A percentile compares a stretch with the other conserved stretches of the same genome.
Conservation (phyloP, 352 stramenopile species). For the Hyaloperonospora brassicae region DNA sequence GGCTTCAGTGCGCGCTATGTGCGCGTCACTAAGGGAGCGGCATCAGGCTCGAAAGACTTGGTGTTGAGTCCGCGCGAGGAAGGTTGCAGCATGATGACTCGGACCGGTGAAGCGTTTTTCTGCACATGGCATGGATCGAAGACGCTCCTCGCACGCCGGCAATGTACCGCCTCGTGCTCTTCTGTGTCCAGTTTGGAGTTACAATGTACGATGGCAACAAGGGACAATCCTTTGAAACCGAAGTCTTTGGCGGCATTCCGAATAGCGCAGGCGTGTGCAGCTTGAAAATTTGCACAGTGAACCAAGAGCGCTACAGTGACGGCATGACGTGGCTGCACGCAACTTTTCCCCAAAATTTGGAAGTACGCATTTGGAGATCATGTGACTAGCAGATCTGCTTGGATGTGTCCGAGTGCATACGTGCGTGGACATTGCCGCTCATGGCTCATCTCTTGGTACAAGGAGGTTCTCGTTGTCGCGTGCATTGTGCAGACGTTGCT, state of each 20-base stretch:
- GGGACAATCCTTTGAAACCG: conserved; percentile 53
- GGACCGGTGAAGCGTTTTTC: conserved; percentile 32
- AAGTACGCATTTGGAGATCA: no score
- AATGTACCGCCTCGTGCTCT: conserved; percentile 49
- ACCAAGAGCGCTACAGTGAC: conserved; percentile 42
- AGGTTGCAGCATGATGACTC: conserved; percentile 14
- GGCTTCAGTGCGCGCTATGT: conserved; percentile 42
- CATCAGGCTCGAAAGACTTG: conserved; percentile 19
- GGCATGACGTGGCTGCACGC: conserved; percentile 29
- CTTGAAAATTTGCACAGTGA: conserved; percentile 18
- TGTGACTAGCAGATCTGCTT: conserved; percentile 42
- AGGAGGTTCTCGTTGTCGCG: conserved; percentile 33
- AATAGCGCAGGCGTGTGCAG: conserved; percentile 38
- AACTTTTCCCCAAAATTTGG: no score
- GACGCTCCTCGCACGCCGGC: conserved; percentile 25
- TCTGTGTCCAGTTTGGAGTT: conserved; percentile 49
- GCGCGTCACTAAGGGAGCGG: conserved; percentile 46
- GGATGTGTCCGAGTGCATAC: conserved; percentile 43
- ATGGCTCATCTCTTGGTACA: conserved; percentile 35
- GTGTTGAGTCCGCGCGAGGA: conserved; percentile 15
- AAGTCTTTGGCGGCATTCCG: conserved; percentile 43
- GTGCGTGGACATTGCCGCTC: conserved; percentile 41
- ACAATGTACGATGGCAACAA: conserved; percentile 62
- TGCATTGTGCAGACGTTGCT: conserved; percentile 43
- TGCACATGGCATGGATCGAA: conserved; percentile 43